Base-by-base conservation (phyloP, 192 early-diverging fungal genomes). In the Mortierella claussenii region DNA sequence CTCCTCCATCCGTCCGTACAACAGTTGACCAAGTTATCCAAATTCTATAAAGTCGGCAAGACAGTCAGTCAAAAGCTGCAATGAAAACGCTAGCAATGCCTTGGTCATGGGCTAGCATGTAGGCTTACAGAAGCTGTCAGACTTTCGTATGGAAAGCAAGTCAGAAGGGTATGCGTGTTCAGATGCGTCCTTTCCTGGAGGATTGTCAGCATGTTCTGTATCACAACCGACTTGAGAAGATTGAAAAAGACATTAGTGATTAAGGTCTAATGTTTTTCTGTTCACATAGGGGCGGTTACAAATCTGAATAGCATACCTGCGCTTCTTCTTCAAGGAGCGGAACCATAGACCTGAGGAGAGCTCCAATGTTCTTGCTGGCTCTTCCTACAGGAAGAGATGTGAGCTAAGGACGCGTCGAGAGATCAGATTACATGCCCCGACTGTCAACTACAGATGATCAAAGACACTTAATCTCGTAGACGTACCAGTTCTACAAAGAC, bases 401-500 rank as follows among this genome's bases (percentile, higher is more conserved):
- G 5, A 76, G 58, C 73, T 75, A 45, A n/a, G n/a, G n/a, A 47
- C 20, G 4, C 9, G 11, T 17, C 11, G 48, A 21, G 12, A 24
- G 24, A 4, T 8, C 2, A 21, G 21, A 28, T 48, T 33, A 33
- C 45, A 7, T 21, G 54, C 17, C 3, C 6, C n/a, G n/a, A n/a
- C n/a, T n/a, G n/a, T n/a, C n/a, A n/a, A n/a, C n/a, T n/a, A n/a
- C n/a, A n/a, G n/a, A n/a, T n/a, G n/a, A n/a, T n/a, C n/a, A n/a
- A n/a, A n/a, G n/a, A n/a, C n/a, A n/a, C n/a, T n/a, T n/a, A n/a
- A n/a, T n/a, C n/a, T n/a, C n/a, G 13, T 40, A 40, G 7, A 36
- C 54, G 4, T 75, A 75, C 71, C 71, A 76, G 15, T 12, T 66
- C 65, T 13, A 49, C 36, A 17, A 67, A 43, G 1, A 60, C 56